Evolutionary conservation across 2,329 filamentous ascomycete species (phyloP), one percentile per base, ranked within the genome.

Genomic region (Colletotrichum somersetense): DNA sequence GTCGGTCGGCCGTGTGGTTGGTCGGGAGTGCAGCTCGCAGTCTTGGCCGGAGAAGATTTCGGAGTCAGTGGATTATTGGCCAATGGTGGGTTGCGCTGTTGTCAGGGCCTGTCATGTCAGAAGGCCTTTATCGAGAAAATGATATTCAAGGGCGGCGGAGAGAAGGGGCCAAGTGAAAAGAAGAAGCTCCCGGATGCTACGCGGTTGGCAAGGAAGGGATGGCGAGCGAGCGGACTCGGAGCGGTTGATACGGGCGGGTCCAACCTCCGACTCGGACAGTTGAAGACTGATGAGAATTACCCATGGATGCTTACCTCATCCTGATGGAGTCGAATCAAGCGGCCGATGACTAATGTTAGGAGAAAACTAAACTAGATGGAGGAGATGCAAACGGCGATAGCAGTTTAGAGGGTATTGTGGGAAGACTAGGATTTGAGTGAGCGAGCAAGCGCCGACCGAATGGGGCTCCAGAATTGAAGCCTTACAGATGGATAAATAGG

Each of bases 1-100:
- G 26, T 72, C 66, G 69, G 69, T 61, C 30, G 8, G 26, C 16
- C 6, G 18, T 30, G n/a, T 69, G 35, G 58, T 72, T 72, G 69
- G 69, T 8, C 6, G 30, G 30, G 50, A 33, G 33, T 38, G 26
- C 23, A 12, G 53, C 6, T 14, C 20, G 30, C 30, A 16, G 59
- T 40, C 58, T 63, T 63, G 46, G 40, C 59, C 64, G 42, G 64
- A 66, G 52, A 61, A 61, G 56, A 64, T 55, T 7, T 64, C 62
- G 48, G 59, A 62, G 59, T 30, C 20, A 3, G 26, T 30, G 48
- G 12, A n/a, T 46, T n/a, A 53, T 33, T 52, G 48, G 23, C 46
- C 61, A 63, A 63, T 53, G 35, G 26, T 5, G 5, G 16, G n/a
- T 16, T 52, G 35, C 6, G 44, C 14, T 40, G 33, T 16, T 53